These are phyloP conservation scores for Turnera subulata DNA, from an alignment of 345 rosid species.

Conservation along the genomic window DNA sequence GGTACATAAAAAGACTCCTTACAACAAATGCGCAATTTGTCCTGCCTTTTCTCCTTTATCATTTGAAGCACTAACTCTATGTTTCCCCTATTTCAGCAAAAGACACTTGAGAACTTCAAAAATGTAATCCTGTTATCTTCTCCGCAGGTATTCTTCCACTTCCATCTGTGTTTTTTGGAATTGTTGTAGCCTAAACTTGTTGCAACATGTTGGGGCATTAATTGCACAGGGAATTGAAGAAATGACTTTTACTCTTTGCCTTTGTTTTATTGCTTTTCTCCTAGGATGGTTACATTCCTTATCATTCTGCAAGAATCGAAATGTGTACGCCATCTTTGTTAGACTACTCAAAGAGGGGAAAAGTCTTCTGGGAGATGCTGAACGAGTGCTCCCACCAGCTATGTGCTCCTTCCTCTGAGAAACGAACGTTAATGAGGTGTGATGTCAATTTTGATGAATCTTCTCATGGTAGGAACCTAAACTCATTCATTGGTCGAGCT, in stretches of 20 bases:
- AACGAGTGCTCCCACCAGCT: conserved; percentile 81
- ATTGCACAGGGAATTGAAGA: too few relatives aligned
- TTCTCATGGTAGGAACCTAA: conserved; percentile 66
- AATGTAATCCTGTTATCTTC: conserved; percentile 70
- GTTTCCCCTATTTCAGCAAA: conserved; percentile 54
- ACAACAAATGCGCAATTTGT: not conserved
- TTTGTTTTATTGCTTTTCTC: not conserved
- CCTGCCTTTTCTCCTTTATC: too few relatives aligned
- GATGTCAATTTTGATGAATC: conserved; percentile 77
- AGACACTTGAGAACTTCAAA: conserved; percentile 71
- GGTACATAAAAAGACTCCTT: conserved; percentile 28
- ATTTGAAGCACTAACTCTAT: not conserved
- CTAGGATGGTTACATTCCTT: conserved; percentile 95
- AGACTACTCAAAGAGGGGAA: conserved; percentile 73
- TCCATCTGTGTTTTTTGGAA: not conserved
- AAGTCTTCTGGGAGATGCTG: conserved; percentile 79
- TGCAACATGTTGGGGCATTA: too few relatives aligned
- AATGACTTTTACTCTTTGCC: not conserved
- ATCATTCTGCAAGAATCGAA: conserved; percentile 92
- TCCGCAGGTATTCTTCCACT: conserved; percentile 60
- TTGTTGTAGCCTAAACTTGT: too few relatives aligned
- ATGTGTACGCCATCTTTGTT: conserved; percentile 63
- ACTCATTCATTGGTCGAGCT: conserved; percentile 82
- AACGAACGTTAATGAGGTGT: conserved; percentile 75
- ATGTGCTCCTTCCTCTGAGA: conserved; percentile 49